A percentile compares a stretch with the other conserved stretches of the same genome.
Conservation (phyloP, 1,284 basidiomycete species). For the Boletus albobrunnescens region DNA sequence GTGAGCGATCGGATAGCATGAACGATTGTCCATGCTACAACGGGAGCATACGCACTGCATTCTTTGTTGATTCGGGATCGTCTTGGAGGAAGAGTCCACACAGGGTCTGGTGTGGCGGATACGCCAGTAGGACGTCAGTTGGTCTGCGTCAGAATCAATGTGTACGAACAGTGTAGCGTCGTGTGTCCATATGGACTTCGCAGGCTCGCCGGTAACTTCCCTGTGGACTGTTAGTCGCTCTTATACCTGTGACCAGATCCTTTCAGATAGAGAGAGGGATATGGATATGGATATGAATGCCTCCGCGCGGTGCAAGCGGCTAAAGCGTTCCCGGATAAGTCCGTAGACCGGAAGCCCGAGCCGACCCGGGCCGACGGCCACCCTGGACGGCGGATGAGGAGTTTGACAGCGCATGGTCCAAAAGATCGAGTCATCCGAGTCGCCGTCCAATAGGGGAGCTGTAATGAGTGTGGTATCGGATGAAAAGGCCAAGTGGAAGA, state of each 20-base stretch:
- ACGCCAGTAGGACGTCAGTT: background rate
- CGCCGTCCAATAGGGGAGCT: no score
- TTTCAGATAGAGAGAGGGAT: background rate
- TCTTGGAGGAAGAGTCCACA: constrained; percentile 23
- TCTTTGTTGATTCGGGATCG: constrained; percentile 15
- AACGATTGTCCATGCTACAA: background rate
- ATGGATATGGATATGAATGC: background rate
- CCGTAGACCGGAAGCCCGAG: no score
- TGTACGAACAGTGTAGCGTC: constrained; percentile 20
- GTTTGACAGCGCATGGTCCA: no score
- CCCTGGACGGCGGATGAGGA: no score
- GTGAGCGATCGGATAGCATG: background rate
- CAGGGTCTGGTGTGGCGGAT: constrained; percentile 7
- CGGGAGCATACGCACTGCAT: constrained; percentile 8
- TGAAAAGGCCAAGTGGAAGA: no score
- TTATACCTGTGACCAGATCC: background rate
- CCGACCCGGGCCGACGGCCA: no score
- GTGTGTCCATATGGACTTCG: constrained; percentile 9
- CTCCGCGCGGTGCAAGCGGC: background rate
- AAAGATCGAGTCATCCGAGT: background rate
- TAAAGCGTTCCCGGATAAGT: background rate
- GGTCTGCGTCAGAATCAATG: background rate
- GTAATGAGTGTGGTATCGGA: no score
- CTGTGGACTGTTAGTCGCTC: background rate
- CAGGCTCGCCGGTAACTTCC: background rate